These are phyloP conservation scores for Ascochyta clinopodiicola DNA, from an alignment of 2,329 filamentous ascomycete species.

Conservation along the genomic window DNA sequence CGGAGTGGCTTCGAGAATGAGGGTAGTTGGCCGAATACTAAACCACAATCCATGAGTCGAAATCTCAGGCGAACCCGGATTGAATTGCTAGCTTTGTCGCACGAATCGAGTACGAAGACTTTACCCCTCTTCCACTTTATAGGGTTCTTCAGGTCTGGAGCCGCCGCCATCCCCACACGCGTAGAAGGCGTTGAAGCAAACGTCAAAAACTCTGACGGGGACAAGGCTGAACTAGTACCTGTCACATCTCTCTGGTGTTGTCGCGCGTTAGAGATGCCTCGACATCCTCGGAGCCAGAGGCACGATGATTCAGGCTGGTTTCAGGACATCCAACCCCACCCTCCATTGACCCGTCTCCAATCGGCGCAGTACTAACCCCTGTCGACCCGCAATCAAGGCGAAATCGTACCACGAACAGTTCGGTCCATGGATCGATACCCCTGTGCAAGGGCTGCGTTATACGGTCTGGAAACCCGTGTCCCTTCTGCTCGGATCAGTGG, in stretches of 20 bases:
- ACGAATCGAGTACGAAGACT: slow-evolving; percentile 1
- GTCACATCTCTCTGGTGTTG: background rate
- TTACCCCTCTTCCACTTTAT: background rate
- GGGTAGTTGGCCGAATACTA: background rate
- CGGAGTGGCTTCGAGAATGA: background rate
- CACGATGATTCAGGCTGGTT: background rate
- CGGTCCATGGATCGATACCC: slow-evolving; percentile 4
- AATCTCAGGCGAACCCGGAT: background rate
- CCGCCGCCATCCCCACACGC: background rate
- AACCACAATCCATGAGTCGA: background rate
- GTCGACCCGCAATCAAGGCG: slow-evolving; percentile 22
- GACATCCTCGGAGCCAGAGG: background rate
- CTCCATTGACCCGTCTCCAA: slow-evolving; percentile 4
- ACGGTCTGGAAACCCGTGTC: slow-evolving; percentile 5
- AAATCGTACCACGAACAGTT: slow-evolving; percentile 12
- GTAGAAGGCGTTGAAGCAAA: background rate
- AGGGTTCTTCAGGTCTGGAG: background rate
- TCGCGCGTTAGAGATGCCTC: background rate
- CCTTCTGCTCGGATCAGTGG: slow-evolving; percentile 3
- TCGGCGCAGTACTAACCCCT: slow-evolving; percentile 7
- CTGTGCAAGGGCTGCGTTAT: slow-evolving; percentile 2
- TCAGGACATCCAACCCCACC: slow-evolving; percentile 8
- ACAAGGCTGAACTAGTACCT: background rate
- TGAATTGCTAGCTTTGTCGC: slow-evolving; percentile 2
- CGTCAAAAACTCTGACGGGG: background rate